A percentile compares a stretch with the other conserved stretches of the same genome.
Evolutionary conservation across 2,329 filamentous ascomycete species (phyloP).

Genomic region (Cladophialophora immunda): DNA sequence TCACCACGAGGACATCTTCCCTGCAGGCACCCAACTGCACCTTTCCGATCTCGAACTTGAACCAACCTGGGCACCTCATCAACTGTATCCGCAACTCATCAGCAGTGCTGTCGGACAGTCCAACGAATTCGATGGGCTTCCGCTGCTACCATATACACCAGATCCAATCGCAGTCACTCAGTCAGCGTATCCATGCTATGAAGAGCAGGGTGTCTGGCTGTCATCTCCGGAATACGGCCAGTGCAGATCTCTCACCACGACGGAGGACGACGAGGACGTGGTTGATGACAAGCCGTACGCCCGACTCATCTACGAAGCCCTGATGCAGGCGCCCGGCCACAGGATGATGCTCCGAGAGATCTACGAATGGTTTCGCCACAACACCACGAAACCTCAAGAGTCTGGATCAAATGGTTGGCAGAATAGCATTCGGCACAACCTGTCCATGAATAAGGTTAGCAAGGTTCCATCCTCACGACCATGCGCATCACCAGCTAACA

Average conservation of each 20-base stretch:
- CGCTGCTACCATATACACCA: conserved; percentile 15
- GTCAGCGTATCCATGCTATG: conserved; percentile 27
- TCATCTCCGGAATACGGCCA: conserved; percentile 28
- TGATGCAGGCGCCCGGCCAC: conserved; percentile 71
- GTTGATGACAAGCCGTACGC: conserved; percentile 75
- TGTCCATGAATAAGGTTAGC: conserved; percentile 93
- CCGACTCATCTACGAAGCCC: conserved; percentile 77
- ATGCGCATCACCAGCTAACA: conserved; percentile 15
- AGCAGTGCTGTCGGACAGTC: conserved; percentile 3
- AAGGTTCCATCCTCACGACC: neutral
- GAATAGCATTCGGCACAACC: conserved; percentile 93
- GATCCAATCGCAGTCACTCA: conserved; percentile 14
- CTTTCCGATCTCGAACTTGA: conserved; percentile 29
- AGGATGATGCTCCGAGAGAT: conserved; percentile 85
- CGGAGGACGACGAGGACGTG: conserved; percentile 41
- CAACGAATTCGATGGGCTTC: conserved; percentile 1
- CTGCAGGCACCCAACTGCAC: conserved; percentile 22
- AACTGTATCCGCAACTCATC: conserved; percentile 17
- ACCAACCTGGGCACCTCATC: conserved; percentile 20
- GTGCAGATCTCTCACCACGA: conserved; percentile 10
- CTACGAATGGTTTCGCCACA: conserved; percentile 85
- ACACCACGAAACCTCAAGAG: conserved; percentile 77
- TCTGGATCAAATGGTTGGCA: conserved; percentile 79
- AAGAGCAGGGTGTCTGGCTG: conserved; percentile 28
- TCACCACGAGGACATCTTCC: conserved; percentile 9